Percentiles rank a stretch among this genome's conserved stretches.
These are phyloP conservation scores for Pleurotus salmoneostramineus DNA, from an alignment of 768 basidiomycete genomes.

Conservation along the genomic window DNA sequence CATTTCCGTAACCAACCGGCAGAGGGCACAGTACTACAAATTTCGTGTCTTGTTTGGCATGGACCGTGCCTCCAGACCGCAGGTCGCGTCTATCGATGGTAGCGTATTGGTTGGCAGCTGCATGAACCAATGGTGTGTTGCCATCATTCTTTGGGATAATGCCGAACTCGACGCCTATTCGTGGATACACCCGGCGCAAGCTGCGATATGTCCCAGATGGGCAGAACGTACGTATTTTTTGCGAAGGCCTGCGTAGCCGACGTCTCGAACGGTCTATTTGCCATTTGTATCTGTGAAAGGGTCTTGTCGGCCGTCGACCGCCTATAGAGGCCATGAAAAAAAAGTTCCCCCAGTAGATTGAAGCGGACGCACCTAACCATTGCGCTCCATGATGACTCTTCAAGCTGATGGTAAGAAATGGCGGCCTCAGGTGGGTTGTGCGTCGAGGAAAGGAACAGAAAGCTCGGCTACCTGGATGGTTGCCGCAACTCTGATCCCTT, in stretches of 20 bases:
- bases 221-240: neutral
- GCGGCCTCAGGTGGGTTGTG: too few relatives aligned
- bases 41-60: neutral
- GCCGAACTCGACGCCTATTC: neutral
- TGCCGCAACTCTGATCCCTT: too few relatives aligned
- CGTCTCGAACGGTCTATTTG: neutral
- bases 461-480: too few relatives aligned
- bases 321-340: too few relatives aligned
- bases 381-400: too few relatives aligned
- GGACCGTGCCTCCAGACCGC: neutral
- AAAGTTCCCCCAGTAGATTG: too few relatives aligned
- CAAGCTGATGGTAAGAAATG: too few relatives aligned
- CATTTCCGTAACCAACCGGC: neutral
- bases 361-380: too few relatives aligned
- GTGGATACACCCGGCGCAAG: neutral
- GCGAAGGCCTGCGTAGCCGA: neutral
- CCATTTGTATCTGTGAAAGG: neutral
- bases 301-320: too few relatives aligned
- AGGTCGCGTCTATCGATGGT: neutral
- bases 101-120: neutral
- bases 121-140: neutral
- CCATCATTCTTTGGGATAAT: neutral
- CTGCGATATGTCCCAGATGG: neutral
- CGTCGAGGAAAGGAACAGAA: too few relatives aligned
- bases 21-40: neutral